These are phyloP conservation scores for Candida fluviatilis DNA, from an alignment of 805 yeast species.

Conservation along the genomic window DNA sequence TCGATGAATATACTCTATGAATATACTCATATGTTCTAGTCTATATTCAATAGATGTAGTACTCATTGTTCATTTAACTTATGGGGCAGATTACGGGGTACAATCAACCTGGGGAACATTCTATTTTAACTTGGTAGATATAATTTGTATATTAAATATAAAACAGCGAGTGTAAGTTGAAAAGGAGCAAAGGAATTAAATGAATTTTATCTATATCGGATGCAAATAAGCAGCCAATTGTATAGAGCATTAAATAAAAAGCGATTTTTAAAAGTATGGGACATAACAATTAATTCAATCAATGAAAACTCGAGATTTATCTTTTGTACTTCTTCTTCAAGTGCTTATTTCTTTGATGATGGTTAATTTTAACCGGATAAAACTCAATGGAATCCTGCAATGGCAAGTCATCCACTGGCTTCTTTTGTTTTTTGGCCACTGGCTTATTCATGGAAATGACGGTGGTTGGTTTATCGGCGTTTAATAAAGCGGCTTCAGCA, in stretches of 20 bases:
- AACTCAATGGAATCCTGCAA: background rate
- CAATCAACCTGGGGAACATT: no score
- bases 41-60: no score
- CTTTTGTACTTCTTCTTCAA: constrained; percentile 2
- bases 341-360: constrained; percentile 1
- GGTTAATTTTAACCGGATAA: background rate
- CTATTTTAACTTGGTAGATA: no score
- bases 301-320: background rate
- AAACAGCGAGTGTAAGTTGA: background rate
- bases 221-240: no score
- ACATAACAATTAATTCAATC: background rate
- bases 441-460: constrained; percentile 2
- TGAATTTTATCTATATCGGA: background rate
- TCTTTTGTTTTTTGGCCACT: background rate
- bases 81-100: no score
- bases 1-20: no score
- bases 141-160: background rate
- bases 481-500: constrained; percentile 40
- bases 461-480: constrained; percentile 19
- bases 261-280: no score
- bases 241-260: no score
- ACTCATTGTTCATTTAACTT: no score
- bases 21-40: no score
- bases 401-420: background rate
- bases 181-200: background rate